phyloP scores from a whole-genome alignment of 148 eudicot species.

The Chenopodium berlandieri region DNA sequence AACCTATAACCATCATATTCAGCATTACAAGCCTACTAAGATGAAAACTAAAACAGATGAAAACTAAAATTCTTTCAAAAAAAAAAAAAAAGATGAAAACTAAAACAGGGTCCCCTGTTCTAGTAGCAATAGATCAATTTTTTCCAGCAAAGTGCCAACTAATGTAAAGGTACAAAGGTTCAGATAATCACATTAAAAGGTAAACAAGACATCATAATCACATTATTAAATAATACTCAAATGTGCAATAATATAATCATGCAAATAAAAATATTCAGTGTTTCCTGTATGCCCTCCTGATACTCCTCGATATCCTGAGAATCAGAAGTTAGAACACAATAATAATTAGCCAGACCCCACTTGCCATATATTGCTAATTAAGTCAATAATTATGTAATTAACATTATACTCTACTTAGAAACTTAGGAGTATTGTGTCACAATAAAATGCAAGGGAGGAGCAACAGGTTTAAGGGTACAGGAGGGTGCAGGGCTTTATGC shows the following conservation, averaged over 20 bases:
- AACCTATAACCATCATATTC: slow-evolving; percentile 27
- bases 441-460: slow-evolving; percentile 30
- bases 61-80: too few species aligned
- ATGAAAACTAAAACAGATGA: slow-evolving; percentile 14
- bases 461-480: slow-evolving; percentile 35
- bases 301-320: slow-evolving; percentile 18
- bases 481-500: slow-evolving; percentile 58
- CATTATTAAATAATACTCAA: neutral
- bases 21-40: slow-evolving; percentile 30
- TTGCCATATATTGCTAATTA: slow-evolving; percentile 21
- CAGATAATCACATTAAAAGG: slow-evolving; percentile 14
- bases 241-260: slow-evolving; percentile 6
- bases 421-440: slow-evolving; percentile 14
- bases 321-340: slow-evolving; percentile 36
- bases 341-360: slow-evolving; percentile 41
- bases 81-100: slow-evolving; percentile 7
- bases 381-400: slow-evolving; percentile 18
- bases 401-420: slow-evolving; percentile 1
- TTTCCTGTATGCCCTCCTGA: slow-evolving; percentile 26
- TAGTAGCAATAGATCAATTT: slow-evolving; percentile 22
- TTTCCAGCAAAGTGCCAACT: slow-evolving; percentile 30
- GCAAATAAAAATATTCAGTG: slow-evolving; percentile 20
- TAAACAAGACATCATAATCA: slow-evolving; percentile 30
- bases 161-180: slow-evolving; percentile 21
- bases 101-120: slow-evolving; percentile 32